Conservation (phyloP, 352 stramenopile genomes). For the Thalassiosira exigua region DNA sequence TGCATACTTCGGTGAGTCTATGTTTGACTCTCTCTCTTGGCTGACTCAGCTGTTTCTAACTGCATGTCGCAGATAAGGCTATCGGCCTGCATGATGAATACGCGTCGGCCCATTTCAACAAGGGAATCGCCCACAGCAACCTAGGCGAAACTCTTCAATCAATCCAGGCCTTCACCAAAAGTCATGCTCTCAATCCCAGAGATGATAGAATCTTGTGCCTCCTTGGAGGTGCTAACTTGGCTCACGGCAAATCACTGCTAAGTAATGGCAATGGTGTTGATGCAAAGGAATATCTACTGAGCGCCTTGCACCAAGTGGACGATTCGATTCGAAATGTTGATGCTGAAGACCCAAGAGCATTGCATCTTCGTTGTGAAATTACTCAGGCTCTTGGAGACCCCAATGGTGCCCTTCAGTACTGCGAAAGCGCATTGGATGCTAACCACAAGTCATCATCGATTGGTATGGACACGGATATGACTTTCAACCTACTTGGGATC, state of each 20-base stretch:
- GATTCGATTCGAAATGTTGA: constrained; percentile 13
- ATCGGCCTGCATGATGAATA: constrained; percentile 29
- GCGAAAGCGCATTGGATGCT: constrained; percentile 6
- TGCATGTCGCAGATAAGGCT: constrained; percentile 26
- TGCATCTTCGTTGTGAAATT: constrained; percentile 38
- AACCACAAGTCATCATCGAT: constrained; percentile 16
- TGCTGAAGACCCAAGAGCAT: constrained; percentile 12
- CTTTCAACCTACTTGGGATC: constrained; percentile 35
- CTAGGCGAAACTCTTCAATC: constrained; percentile 16
- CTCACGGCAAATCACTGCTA: constrained; percentile 3
- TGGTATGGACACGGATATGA: constrained; percentile 14
- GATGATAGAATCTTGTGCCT: constrained; percentile 18
- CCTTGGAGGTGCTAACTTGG: constrained; percentile 20
- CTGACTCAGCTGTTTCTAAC: not conserved
- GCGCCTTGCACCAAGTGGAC: constrained; percentile 12
- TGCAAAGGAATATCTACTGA: constrained; percentile 4
- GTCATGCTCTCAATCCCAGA: constrained; percentile 7
- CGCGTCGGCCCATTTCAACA: constrained; percentile 45
- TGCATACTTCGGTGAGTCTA: constrained; percentile 20
- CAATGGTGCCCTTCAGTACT: constrained; percentile 22
- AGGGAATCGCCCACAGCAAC: constrained; percentile 35
- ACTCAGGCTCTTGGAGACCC: constrained; percentile 6
- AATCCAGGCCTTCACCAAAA: constrained; percentile 25
- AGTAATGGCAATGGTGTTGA: constrained; percentile 8
- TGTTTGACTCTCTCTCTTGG: too few relatives aligned